Conservation (phyloP, 2,329 filamentous ascomycete species). For the Fusarium siculi region DNA sequence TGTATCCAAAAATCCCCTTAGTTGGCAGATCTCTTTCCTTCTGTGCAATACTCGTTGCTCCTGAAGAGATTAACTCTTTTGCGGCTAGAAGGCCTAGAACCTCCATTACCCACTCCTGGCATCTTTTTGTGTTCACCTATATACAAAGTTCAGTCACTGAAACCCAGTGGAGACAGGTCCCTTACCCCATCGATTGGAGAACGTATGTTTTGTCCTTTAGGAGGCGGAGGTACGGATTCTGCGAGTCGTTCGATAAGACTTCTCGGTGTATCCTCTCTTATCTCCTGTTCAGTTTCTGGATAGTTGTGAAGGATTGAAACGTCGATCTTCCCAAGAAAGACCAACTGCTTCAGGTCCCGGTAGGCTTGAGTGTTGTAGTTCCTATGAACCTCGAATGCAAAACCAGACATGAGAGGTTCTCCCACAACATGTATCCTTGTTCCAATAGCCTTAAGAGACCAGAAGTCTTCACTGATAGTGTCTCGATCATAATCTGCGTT, state of each 20-base stretch:
- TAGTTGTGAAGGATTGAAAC: fast-evolving
- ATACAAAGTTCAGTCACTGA: no score
- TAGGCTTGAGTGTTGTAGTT: not conserved
- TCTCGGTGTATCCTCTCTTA: not conserved
- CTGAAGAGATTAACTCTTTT: no score
- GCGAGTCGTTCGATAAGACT: not conserved
- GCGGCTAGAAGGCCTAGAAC: no score
- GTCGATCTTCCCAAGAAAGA: not conserved
- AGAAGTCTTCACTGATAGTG: not conserved
- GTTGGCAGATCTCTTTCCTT: no score
- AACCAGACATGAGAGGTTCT: not conserved
- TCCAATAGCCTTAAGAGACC: fast-evolving
- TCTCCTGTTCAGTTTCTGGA: fast-evolving
- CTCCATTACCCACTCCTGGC: not conserved
- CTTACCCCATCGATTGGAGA: not conserved
- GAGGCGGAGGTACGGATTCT: fast-evolving
- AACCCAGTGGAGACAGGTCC: fast-evolving
- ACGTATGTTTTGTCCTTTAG: not conserved
- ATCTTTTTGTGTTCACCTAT: not conserved
- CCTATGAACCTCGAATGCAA: not conserved
- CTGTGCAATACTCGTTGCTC: no score
- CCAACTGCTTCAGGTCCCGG: fast-evolving
- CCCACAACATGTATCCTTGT: not conserved
- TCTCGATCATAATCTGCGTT: not conserved
- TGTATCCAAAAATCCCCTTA: no score